phyloP scores from a whole-genome alignment of 2,329 filamentous ascomycete species.

The Annulohypoxylon truncatum region DNA sequence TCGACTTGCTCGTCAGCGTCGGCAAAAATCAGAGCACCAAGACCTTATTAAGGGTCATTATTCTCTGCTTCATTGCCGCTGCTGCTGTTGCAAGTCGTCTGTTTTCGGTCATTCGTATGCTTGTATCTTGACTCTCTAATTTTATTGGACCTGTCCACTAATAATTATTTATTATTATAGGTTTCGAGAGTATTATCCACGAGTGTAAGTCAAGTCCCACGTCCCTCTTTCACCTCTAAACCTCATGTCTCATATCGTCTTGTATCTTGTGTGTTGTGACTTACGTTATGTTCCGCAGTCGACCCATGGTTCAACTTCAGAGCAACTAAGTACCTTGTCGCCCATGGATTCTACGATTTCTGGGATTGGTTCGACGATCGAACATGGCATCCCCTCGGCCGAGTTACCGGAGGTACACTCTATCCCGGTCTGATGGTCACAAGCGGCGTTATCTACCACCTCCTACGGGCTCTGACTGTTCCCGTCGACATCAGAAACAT shows the following conservation, averaged over 20 bases:
- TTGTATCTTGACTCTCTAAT: conserved; percentile 22
- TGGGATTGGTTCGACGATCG: conserved; percentile 99
- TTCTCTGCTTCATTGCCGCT: conserved; percentile 89
- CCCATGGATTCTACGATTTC: conserved; percentile 98
- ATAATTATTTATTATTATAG: conserved; percentile 55
- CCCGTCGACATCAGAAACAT: conserved; percentile 99
- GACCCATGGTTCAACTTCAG: conserved; percentile 99
- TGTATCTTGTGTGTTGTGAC: conserved; percentile 38
- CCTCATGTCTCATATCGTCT: conserved; percentile 23
- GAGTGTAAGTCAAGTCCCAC: conserved; percentile 78
- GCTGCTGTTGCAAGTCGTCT: conserved; percentile 92
- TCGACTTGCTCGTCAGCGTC: conserved; percentile 70
- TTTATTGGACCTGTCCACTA: conserved; percentile 22
- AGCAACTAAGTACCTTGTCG: conserved; percentile 96
- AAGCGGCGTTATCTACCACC: conserved; percentile 95
- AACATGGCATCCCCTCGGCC: conserved; percentile 98
- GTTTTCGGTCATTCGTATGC: conserved; percentile 97
- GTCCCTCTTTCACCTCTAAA: conserved; percentile 12
- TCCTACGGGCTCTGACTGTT: conserved; percentile 86
- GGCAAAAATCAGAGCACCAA: conserved; percentile 85
- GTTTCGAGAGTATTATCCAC: conserved; percentile 99
- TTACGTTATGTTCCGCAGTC: conserved; percentile 66
- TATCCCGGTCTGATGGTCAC: conserved; percentile 99
- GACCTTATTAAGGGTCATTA: conserved; percentile 87
- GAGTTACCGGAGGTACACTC: conserved; percentile 98